Evolutionary conservation across 192 early-diverging fungal species (phyloP).

Genomic region (Fimicolochytrium jonesii): DNA sequence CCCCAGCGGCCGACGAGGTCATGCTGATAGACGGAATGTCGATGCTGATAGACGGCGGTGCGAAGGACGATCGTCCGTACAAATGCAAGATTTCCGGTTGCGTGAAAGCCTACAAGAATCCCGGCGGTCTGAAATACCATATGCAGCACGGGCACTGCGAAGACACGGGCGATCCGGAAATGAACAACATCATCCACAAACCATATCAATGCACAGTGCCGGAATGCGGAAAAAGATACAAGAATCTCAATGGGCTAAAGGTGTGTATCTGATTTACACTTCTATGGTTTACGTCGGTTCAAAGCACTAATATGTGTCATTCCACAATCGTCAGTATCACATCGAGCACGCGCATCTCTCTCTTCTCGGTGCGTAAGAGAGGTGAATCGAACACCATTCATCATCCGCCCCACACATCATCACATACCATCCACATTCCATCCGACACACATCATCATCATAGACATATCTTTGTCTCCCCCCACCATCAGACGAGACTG

Average conservation of each 20-base stretch:
- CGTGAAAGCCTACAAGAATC: conserved; percentile 97
- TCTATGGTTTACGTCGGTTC: background rate
- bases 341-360: conserved; percentile 49
- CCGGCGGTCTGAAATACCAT: conserved; percentile 98
- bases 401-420: too few relatives aligned
- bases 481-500: too few relatives aligned
- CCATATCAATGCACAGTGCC: conserved; percentile 69
- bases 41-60: conserved; percentile 31
- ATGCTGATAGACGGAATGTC: conserved; percentile 37
- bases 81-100: conserved; percentile 83
- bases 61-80: conserved; percentile 78
- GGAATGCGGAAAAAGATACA: conserved; percentile 97
- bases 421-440: too few relatives aligned
- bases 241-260: conserved; percentile 97
- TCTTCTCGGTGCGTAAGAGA: conserved; percentile 25
- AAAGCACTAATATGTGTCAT: background rate
- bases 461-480: too few relatives aligned
- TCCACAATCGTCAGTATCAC: conserved; percentile 33
- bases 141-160: conserved; percentile 91
- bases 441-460: too few relatives aligned
- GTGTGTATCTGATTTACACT: conserved; percentile 27
- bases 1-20: too few relatives aligned
- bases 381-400: too few relatives aligned
- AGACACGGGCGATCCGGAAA: conserved; percentile 58
- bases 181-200: conserved; percentile 58